Evolutionary conservation across 1,284 basidiomycete genomes (phyloP).

Genomic region (Uromyces viciae-fabae): DNA sequence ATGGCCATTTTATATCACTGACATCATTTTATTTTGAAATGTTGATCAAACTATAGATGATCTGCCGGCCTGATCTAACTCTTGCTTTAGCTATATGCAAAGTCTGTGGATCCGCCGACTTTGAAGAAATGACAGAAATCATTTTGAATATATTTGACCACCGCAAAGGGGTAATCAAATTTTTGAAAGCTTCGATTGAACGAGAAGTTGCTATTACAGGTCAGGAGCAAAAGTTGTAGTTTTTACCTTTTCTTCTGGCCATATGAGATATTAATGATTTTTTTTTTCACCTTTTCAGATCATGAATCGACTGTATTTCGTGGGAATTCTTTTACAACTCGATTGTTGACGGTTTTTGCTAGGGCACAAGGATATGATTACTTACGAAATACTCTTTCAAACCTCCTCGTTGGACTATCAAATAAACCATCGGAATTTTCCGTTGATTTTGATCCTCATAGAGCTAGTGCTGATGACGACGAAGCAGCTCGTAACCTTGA

Average conservation of each 20-base stretch:
- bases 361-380: constrained; percentile 83
- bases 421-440: constrained; percentile 69
- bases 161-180: constrained; percentile 64
- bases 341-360: constrained; percentile 78
- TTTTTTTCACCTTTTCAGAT: constrained; percentile 57
- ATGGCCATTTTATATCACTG: background rate
- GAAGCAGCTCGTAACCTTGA: constrained; percentile 61
- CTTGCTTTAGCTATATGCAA: constrained; percentile 81
- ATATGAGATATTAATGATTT: background rate
- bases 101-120: constrained; percentile 70
- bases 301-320: constrained; percentile 76
- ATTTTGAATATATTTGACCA: constrained; percentile 80
- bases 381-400: constrained; percentile 69
- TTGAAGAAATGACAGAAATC: constrained; percentile 74
- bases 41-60: background rate
- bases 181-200: constrained; percentile 79
- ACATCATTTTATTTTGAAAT: background rate
- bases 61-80: constrained; percentile 51
- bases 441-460: constrained; percentile 70
- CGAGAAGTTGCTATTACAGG: constrained; percentile 73
- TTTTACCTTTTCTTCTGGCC: constrained; percentile 12
- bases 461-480: constrained; percentile 40
- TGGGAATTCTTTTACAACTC: constrained; percentile 76
- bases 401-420: constrained; percentile 70
- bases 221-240: constrained; percentile 53